Base-by-base conservation (phyloP, 495 filamentous ascomycete species). In the Talaromyces borbonicus region DNA sequence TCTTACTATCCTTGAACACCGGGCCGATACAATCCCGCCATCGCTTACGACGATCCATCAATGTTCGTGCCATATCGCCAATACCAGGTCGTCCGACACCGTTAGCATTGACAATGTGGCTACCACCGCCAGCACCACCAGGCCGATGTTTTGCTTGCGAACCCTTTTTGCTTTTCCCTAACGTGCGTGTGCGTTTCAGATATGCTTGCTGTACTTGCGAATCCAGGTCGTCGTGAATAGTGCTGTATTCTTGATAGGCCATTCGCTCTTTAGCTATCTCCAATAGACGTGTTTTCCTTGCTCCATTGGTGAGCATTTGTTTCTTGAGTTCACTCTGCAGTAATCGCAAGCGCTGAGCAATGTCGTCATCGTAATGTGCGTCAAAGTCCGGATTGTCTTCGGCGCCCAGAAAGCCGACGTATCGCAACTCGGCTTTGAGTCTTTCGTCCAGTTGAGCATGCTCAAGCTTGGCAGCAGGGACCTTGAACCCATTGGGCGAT, bases 201-300 rank as follows among this genome's bases (percentile, higher is more conserved):
- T 95, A 99, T 20, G 90, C 89, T 55, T 87, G 80, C 57, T 96
- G 86, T 40, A 99, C 90, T 63, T 99, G 92, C 43, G 79, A 78
- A 65, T 99, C 92, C 19, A 99, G 80, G 60, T 97, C 92, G 56
- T 99, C 92, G 48, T 90, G 81, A 56, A 99, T 99, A 51, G 89
- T 96, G 54, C 79, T 81, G 65, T 93, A 99, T 59, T 99, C 92
- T 52, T 97, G 92, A 59, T 86, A 77, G 1, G 92, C 93, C 80
- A 97, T 87, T 51, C 85, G 78, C 59, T 93, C 90, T 52, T 87
- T 83, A 2, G 90, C 83, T 15, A 95, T 73, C 14, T 95, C 87
- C 1, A 84, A 76, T 8, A 99, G 74, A 12, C 90, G 73, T 5
- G 84, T 75, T 59, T 96, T 97, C 50, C 87, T 79, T 0, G 92